Base-by-base conservation (phyloP, 2,329 filamentous ascomycete species). In the Colletotrichum tanaceti region DNA sequence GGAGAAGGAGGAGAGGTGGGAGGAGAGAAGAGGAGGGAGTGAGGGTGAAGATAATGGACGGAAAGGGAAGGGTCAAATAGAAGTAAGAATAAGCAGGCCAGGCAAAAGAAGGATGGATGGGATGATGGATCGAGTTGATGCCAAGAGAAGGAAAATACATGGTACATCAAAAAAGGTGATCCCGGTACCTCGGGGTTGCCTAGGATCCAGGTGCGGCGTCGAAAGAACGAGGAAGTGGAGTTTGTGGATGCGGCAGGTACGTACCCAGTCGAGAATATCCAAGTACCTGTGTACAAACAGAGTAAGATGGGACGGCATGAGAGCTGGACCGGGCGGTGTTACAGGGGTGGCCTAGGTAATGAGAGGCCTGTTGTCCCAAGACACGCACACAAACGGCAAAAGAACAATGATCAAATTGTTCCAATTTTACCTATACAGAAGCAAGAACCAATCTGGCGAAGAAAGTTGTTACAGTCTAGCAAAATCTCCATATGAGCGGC, bases 161-260 rank as follows among this genome's bases (percentile, higher is more conserved):
- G n/a, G n/a, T n/a, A 32, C 28, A 32, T n/a, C n/a, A 32, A 32
- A 41, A 52, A 50, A 50, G 46, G 55, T 39, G 57, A 61, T 52
- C 62, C 66, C 66, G 39, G 66, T 58, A 65, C 50, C 55, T 69
- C 50, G 55, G 62, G 66, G 54, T 20, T 38, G 52, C 50, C 57
- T 61, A 62, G 64, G 46, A 20, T 11, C 13, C 9, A 41, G 35
- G 47, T 52, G 39, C 58, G 22, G 47, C 24, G 32, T 41, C 47
- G n/a, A 46, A 32, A 32, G 1, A 5, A 32, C 28, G 28, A 9
- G 7, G 9, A 32, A 32, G 28, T 32, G 28, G 28, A 32, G 28
- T 1, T 1, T 9, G 7, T 32, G 28, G 28, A 7, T 32, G 28
- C 38, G 61, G 35, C 46, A 52, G 20, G 16, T 16, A 35, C 28